phyloP scores from a whole-genome alignment of 805 yeast species.

The Sugiyamaella qingdaonensis region DNA sequence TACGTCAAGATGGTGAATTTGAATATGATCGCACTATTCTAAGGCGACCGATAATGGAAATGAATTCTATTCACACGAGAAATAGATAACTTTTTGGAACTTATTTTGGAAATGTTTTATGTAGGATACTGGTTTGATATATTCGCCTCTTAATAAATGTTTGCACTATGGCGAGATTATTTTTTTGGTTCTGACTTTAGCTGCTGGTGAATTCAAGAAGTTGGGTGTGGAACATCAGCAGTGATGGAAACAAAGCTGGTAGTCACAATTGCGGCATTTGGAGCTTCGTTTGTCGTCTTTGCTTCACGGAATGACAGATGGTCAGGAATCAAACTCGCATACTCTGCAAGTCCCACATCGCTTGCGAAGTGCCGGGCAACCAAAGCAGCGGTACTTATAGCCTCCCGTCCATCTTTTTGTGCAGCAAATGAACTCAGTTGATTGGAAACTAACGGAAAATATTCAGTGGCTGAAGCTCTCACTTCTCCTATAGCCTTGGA shows the following conservation, averaged over 20 bases:
- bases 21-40: background rate
- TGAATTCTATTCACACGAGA: background rate
- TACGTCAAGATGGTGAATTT: background rate
- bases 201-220: no score
- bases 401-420: slow-evolving; percentile 13
- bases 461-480: slow-evolving; percentile 7
- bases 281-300: no score
- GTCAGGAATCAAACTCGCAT: background rate
- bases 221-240: no score
- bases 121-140: no score
- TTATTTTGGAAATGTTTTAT: no score
- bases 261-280: no score
- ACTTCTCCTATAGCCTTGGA: slow-evolving; percentile 22
- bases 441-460: slow-evolving; percentile 10
- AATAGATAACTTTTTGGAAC: no score
- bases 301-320: no score
- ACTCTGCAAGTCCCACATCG: slow-evolving; percentile 16
- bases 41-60: background rate
- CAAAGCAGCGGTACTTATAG: slow-evolving; percentile 13
- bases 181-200: no score
- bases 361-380: slow-evolving; percentile 19
- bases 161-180: no score
- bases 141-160: no score
- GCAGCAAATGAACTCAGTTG: slow-evolving; percentile 14
- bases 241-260: no score